Conservation (phyloP, 2,329 filamentous ascomycete species). For the Pseudogymnoascus sp. region DNA sequence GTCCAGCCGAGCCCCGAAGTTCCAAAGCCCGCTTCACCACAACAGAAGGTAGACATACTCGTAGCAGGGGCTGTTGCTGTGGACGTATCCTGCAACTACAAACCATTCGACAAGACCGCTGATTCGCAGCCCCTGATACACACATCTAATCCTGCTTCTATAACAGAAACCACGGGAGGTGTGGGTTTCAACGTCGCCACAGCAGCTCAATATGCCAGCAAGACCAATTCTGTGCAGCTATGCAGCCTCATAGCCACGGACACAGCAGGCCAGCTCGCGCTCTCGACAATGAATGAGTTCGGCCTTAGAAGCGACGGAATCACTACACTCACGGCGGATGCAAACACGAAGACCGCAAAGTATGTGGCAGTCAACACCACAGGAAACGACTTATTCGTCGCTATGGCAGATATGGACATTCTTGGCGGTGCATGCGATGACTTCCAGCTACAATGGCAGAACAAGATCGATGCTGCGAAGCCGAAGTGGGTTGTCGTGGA, state of each 20-base stretch:
- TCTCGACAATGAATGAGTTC: constrained; percentile 55
- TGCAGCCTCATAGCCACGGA: constrained; percentile 80
- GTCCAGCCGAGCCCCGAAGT: neutral
- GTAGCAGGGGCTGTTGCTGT: constrained; percentile 87
- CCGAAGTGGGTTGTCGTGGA: constrained; percentile 81
- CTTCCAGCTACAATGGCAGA: constrained; percentile 51
- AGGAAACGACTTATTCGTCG: constrained; percentile 76
- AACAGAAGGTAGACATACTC: constrained; percentile 53
- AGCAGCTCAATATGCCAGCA: constrained; percentile 65
- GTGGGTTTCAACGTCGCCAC: constrained; percentile 89
- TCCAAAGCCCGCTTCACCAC: neutral
- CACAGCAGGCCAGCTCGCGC: constrained; percentile 64
- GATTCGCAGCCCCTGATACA: constrained; percentile 20
- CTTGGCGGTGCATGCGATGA: constrained; percentile 42
- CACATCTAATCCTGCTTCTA: constrained; percentile 49
- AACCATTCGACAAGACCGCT: constrained; percentile 20
- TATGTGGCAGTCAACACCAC: constrained; percentile 85
- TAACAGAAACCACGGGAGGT: constrained; percentile 78
- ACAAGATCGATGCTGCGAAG: constrained; percentile 46
- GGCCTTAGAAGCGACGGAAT: constrained; percentile 62
- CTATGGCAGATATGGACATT: constrained; percentile 84
- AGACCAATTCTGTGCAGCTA: constrained; percentile 56
- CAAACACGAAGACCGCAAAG: constrained; percentile 67
- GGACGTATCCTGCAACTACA: constrained; percentile 78
- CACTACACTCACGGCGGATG: constrained; percentile 11